Evolutionary conservation across 75 land plant species (phyloP).

Genomic region (Azolla pinnata): DNA sequence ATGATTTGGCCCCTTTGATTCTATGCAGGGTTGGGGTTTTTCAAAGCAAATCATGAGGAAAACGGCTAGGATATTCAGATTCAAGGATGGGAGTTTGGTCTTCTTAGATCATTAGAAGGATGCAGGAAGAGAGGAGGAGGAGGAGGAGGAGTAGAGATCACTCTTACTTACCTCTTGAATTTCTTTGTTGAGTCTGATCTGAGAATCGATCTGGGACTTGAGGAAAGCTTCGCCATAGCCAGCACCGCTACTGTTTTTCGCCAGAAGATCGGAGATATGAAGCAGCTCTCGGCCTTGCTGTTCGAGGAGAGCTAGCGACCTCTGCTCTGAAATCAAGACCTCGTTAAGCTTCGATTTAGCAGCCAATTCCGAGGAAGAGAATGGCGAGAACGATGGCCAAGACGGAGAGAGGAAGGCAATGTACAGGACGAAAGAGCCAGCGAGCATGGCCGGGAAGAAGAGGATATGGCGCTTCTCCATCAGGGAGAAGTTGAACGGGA

Average conservation of each 20-base stretch:
- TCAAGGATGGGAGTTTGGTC: too few relatives aligned
- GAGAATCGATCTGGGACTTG: slow-evolving; percentile 28
- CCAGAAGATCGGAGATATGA: slow-evolving; percentile 20
- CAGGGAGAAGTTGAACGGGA: too few relatives aligned
- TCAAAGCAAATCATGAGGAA: too few relatives aligned
- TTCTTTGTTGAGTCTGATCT: slow-evolving; percentile 53
- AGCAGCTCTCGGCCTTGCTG: slow-evolving; percentile 41
- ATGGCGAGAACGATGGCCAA: neutral
- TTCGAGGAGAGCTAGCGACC: slow-evolving; percentile 41
- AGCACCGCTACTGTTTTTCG: slow-evolving; percentile 3
- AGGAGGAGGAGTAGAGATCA: too few relatives aligned
- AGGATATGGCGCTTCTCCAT: slow-evolving; percentile 5
- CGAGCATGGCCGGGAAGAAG: neutral
- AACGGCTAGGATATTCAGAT: too few relatives aligned
- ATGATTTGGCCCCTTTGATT: too few relatives aligned
- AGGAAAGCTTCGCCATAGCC: slow-evolving; percentile 14
- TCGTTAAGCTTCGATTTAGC: neutral
- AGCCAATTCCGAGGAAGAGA: neutral
- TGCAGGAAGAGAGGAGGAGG: too few relatives aligned
- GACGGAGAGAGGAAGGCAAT: neutral
- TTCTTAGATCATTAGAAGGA: too few relatives aligned
- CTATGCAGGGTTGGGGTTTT: too few relatives aligned
- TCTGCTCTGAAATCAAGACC: slow-evolving; percentile 31
- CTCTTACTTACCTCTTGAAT: slow-evolving; percentile 21
- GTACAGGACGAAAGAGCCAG: slow-evolving; percentile 1